These are phyloP conservation scores for Aspergillus mulundensis DNA, from an alignment of 495 filamentous ascomycete species.

Conservation along the genomic window DNA sequence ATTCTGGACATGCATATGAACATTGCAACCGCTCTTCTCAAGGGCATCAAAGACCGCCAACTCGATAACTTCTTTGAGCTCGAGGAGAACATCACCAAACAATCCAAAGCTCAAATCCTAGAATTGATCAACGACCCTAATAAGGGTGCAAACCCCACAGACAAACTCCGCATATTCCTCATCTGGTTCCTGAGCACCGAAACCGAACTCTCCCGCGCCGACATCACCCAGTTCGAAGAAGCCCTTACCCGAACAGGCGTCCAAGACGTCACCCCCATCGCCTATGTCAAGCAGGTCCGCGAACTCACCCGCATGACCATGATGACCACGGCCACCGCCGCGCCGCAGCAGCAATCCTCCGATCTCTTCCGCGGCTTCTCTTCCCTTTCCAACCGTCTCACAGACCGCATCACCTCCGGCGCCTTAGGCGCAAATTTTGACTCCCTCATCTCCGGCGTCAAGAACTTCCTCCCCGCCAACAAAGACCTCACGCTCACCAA, in stretches of 20 bases:
- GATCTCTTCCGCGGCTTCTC: conserved; percentile 85
- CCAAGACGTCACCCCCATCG: conserved; percentile 63
- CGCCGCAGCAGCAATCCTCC: conserved; percentile 61
- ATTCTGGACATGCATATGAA: conserved; percentile 99
- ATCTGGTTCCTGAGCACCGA: conserved; percentile 98
- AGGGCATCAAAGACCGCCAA: conserved; percentile 90
- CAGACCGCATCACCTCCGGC: conserved; percentile 88
- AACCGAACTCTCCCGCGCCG: conserved; percentile 73
- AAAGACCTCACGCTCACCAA: conserved; percentile 95
- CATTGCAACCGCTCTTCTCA: conserved; percentile 79
- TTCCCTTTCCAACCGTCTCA: conserved; percentile 82
- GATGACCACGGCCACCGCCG: conserved; percentile 86
- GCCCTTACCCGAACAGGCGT: conserved; percentile 71
- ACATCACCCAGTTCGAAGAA: conserved; percentile 86
- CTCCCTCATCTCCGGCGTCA: conserved; percentile 93
- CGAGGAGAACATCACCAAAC: conserved; percentile 90
- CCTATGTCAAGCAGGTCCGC: conserved; percentile 88
- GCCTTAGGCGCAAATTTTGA: conserved; percentile 90
- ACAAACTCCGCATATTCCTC: conserved; percentile 90
- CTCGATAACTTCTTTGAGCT: conserved; percentile 95
- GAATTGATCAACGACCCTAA: conserved; percentile 77
- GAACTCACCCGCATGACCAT: conserved; percentile 98
- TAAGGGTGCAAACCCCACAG: conserved; percentile 78
- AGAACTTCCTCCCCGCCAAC: conserved; percentile 95
- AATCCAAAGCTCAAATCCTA: conserved; percentile 83